phyloP scores from a whole-genome alignment of 768 basidiomycete species.

The Rubroboletus pulcherrimus region DNA sequence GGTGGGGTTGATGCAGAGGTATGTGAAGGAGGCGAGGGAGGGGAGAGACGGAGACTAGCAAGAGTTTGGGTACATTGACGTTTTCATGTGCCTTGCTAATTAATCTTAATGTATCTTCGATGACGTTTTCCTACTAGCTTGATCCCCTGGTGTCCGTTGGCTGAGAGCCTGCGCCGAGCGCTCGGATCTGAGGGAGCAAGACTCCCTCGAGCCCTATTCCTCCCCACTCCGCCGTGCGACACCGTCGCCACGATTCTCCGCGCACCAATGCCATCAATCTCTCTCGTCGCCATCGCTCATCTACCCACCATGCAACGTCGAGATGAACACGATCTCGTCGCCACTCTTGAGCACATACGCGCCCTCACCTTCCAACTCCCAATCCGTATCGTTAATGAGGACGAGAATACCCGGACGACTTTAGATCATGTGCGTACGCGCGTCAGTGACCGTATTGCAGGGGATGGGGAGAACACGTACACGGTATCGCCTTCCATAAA shows the following conservation, averaged over 20 bases:
- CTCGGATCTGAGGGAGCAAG: background rate
- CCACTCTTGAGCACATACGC: slow-evolving; percentile 71
- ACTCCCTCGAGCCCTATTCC: background rate
- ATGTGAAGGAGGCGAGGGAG: slow-evolving; percentile 52
- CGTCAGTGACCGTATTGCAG: background rate
- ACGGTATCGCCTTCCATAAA: slow-evolving; percentile 87
- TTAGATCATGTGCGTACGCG: slow-evolving; percentile 28
- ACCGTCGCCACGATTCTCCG: background rate
- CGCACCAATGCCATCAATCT: background rate
- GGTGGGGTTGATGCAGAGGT: slow-evolving; percentile 62
- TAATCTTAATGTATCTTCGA: background rate
- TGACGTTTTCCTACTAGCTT: background rate
- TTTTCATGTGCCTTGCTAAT: background rate
- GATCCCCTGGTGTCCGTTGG: background rate
- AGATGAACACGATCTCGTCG: slow-evolving; percentile 96
- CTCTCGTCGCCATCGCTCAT: background rate
- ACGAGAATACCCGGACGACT: slow-evolving; percentile 94
- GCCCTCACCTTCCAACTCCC: slow-evolving; percentile 96
- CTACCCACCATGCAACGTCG: slow-evolving; percentile 76
- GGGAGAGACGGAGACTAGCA: background rate
- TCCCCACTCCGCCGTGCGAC: no score
- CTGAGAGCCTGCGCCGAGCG: background rate
- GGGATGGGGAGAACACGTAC: slow-evolving; percentile 41
- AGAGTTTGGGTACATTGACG: background rate
- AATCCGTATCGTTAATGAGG: slow-evolving; percentile 94